Conservation (phyloP, 2,329 filamentous ascomycete species). For the Triangularia verruculosa region DNA sequence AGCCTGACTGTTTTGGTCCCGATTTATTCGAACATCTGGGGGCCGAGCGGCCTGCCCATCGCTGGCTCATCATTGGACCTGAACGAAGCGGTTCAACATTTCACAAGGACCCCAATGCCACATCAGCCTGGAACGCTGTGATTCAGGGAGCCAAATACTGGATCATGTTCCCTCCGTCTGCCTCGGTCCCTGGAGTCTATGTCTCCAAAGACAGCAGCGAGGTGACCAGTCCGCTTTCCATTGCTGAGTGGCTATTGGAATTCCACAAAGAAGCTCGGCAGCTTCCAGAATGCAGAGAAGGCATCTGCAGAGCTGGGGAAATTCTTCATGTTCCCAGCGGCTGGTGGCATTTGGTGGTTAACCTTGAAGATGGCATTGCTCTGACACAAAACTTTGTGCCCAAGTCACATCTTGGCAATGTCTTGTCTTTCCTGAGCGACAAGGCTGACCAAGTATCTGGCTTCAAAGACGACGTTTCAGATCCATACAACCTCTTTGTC, state of each 20-base stretch:
- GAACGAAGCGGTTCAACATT: slow-evolving; percentile 88
- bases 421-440: slow-evolving; percentile 76
- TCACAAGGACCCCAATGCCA: slow-evolving; percentile 76
- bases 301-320: slow-evolving; percentile 79
- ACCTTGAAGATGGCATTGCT: slow-evolving; percentile 78
- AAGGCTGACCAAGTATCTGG: slow-evolving; percentile 85
- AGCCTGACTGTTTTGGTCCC: slow-evolving; percentile 78
- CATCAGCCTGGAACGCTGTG: slow-evolving; percentile 91
- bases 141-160: slow-evolving; percentile 91
- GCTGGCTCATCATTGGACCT: slow-evolving; percentile 91
- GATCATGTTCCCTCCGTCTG: slow-evolving; percentile 91
- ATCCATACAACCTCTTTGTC: slow-evolving; percentile 74
- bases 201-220: slow-evolving; percentile 87
- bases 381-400: slow-evolving; percentile 97
- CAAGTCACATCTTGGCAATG: slow-evolving; percentile 66
- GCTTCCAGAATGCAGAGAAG: slow-evolving; percentile 76
- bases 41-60: slow-evolving; percentile 74
- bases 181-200: slow-evolving; percentile 81
- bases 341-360: slow-evolving; percentile 97
- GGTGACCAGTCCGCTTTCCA: slow-evolving; percentile 89
- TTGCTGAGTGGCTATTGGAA: slow-evolving; percentile 91
- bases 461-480: slow-evolving; percentile 67
- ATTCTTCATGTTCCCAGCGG: slow-evolving; percentile 89
- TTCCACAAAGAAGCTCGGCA: slow-evolving; percentile 82
- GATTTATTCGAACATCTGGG: slow-evolving; percentile 82